These are phyloP conservation scores for Oemleria cerasiformis DNA, from an alignment of 306 rosid genomes.

Conservation along the genomic window DNA sequence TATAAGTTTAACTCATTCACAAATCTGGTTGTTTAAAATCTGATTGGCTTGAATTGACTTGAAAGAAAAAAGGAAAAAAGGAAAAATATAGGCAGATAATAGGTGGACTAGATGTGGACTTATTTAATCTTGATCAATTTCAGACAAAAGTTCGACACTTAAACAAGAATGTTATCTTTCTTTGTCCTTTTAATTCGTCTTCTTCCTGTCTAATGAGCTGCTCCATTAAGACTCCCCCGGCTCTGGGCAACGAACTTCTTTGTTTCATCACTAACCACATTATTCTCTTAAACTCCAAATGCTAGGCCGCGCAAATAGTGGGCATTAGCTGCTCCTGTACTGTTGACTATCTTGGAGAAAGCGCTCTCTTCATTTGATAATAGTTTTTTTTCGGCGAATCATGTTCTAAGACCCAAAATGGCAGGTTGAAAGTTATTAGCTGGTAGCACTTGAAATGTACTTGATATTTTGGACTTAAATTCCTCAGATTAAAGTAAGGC, in stretches of 20 bases:
- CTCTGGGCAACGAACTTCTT: conserved; percentile 26
- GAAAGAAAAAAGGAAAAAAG: no score
- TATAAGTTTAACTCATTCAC: no score
- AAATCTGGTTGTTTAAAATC: no score
- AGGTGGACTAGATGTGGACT: not conserved
- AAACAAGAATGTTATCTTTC: not conserved
- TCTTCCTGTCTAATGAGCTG: no score
- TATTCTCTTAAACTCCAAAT: conserved; percentile 30
- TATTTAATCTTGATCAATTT: no score
- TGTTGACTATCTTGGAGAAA: conserved; percentile 75
- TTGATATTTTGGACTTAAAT: not conserved
- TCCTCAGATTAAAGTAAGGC: not conserved
- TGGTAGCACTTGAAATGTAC: no score
- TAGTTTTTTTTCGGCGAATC: conserved; percentile 61
- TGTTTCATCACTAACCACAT: conserved; percentile 20
- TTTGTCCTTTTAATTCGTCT: no score
- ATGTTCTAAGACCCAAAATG: conserved; percentile 61
- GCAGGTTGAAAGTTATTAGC: no score
- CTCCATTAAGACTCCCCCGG: no score
- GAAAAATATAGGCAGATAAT: no score
- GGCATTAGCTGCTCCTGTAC: conserved; percentile 86
- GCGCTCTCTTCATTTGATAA: conserved; percentile 55
- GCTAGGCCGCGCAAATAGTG: conserved; percentile 58
- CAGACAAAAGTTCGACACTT: not conserved
- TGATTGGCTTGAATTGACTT: no score